Base-by-base conservation (phyloP, 306 rosid species). In the Malus sylvestris region DNA sequence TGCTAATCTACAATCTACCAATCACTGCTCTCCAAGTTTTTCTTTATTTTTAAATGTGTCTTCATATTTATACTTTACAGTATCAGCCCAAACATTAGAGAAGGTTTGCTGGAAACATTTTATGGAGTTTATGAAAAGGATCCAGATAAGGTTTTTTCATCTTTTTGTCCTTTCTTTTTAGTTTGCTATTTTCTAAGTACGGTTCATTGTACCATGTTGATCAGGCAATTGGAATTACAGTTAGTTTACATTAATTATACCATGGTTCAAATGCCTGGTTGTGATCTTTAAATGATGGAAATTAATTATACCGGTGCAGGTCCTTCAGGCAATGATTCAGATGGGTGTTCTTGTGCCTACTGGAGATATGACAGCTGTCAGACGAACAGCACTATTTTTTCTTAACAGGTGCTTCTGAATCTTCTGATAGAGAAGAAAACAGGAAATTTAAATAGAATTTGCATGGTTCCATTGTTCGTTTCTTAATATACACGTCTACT, bases 281-380 rank as follows among this genome's bases (percentile, higher is more conserved):
- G 15, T 62, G 27, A 71, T 77, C 25, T 76, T 75, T 83, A 72
- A 80, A 73, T 77, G 65, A 69, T 62, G 71, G 75, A 80, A 80
- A 78, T 38, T 78, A 32, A 44, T 63, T 80, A 44, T 73, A 49
- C 70, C 78, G 70, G 59, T 87, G 59, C 88, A 96, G 98, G 99
- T 96, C 83, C 96, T 96, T 82, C 92, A 89, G 75, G 89, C 99
- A 83, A 96, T 96, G 99, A 66, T 92, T 87, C 98, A 88, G 86
- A 96, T 96, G 99, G 99, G 98, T 61, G 98, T 96, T 85, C 99
- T 96, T 84, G 99, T 92, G 88, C 98, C 98, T 46, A 96, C 99
- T 66, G 99, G 99, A 86, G 97, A 96, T 86, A 86, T 96, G 99
- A 92, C 99, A 27, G 97, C 98, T 83, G 98, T 96, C 79, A 91